These are phyloP conservation scores for Anacardium occidentale DNA, from an alignment of 345 rosid species.

Conservation along the genomic window DNA sequence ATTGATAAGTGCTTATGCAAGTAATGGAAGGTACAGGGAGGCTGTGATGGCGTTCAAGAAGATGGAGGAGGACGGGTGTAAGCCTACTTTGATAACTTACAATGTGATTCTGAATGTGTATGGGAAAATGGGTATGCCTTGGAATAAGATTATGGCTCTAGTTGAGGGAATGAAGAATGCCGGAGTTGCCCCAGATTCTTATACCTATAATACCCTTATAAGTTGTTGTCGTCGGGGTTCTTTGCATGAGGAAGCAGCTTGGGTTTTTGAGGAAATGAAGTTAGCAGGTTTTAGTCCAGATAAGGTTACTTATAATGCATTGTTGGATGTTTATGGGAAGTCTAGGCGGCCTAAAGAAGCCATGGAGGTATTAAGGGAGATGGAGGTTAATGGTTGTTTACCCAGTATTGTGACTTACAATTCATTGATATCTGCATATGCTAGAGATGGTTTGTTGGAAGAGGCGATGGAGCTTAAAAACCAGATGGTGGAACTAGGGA, in stretches of 20 bases:
- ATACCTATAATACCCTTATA: conserved; percentile 85
- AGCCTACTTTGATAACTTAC: conserved; percentile 81
- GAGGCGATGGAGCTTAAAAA: conserved; percentile 79
- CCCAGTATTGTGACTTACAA: conserved; percentile 79
- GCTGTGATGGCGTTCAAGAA: conserved; percentile 68
- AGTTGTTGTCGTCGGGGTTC: conserved; percentile 83
- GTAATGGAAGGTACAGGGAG: conserved; percentile 79
- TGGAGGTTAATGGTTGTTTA: conserved; percentile 66
- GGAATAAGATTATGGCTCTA: conserved; percentile 67
- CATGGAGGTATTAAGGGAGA: conserved; percentile 73
- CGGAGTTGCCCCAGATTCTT: conserved; percentile 64
- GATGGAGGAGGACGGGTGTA: conserved; percentile 86
- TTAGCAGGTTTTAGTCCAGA: conserved; percentile 69
- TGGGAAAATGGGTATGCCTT: conserved; percentile 98
- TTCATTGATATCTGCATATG: conserved; percentile 83
- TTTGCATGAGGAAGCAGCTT: conserved; percentile 76
- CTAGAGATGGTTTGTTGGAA: conserved; percentile 66
- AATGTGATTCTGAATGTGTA: conserved; percentile 78
- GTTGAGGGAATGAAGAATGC: conserved; percentile 61
- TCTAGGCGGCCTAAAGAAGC: conserved; percentile 85
- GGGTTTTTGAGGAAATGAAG: conserved; percentile 72
- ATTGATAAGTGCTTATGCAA: conserved; percentile 60
- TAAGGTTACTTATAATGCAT: conserved; percentile 77
- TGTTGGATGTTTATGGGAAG: conserved; percentile 87
- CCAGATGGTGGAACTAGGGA: conserved; percentile 68